These are phyloP conservation scores for Salinomyces thailandicus DNA, from an alignment of 2,329 filamentous ascomycete genomes.

Conservation along the genomic window DNA sequence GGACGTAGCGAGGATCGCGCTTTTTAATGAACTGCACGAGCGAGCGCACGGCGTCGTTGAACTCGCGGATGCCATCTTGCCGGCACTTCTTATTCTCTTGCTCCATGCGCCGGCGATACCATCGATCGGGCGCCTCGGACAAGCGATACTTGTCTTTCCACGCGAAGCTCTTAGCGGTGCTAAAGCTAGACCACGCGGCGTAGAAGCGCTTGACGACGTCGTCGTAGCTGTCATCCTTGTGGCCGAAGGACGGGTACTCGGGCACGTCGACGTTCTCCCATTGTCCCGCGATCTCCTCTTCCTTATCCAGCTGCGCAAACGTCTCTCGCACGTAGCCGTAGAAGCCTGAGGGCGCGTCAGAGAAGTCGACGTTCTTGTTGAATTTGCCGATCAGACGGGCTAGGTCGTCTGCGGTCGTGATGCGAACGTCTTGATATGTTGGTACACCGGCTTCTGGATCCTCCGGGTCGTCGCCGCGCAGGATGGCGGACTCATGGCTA, in stretches of 20 bases:
- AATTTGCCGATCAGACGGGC: constrained; percentile 69
- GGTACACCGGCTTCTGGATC: constrained; percentile 42
- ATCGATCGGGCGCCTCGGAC: constrained; percentile 77
- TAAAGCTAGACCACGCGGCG: constrained; percentile 65
- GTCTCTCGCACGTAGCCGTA: constrained; percentile 67
- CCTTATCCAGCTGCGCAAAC: constrained; percentile 69
- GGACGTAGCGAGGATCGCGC: constrained; percentile 74
- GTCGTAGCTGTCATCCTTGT: constrained; percentile 65
- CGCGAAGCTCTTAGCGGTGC: constrained; percentile 72
- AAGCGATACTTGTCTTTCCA: constrained; percentile 83
- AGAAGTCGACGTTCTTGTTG: constrained; percentile 65
- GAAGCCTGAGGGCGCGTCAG: constrained; percentile 71
- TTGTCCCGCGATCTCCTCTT: constrained; percentile 57
- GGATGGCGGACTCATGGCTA: constrained; percentile 76
- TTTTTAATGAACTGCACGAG: constrained; percentile 84
- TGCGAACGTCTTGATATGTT: constrained; percentile 57
- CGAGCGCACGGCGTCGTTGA: constrained; percentile 83
- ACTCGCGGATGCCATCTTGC: constrained; percentile 74
- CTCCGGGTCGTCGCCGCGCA: constrained; percentile 52
- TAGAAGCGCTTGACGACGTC: constrained; percentile 72
- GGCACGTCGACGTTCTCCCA: constrained; percentile 51
- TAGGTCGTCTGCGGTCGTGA: constrained; percentile 75
- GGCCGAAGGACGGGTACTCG: constrained; percentile 75
- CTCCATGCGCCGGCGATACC: constrained; percentile 75
- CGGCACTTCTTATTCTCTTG: constrained; percentile 83